These are phyloP conservation scores for Hyaloscypha variabilis DNA, from an alignment of 495 filamentous ascomycete genomes.

Conservation along the genomic window DNA sequence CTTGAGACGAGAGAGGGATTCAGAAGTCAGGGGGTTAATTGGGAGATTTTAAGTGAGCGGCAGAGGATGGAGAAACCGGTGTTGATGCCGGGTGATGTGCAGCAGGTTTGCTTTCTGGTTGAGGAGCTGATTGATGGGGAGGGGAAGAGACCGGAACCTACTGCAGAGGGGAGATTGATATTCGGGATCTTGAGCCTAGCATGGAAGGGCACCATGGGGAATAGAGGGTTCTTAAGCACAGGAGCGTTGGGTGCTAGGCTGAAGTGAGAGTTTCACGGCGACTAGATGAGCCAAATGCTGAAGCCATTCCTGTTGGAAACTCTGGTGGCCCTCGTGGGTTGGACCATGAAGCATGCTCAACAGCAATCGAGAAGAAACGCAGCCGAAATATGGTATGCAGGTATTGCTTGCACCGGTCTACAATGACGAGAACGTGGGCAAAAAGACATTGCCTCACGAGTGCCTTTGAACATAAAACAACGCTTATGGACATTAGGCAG, in stretches of 20 bases:
- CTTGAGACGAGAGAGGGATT: slow-evolving; percentile 53
- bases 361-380: too few species aligned
- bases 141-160: slow-evolving; percentile 49
- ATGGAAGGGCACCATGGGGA: slow-evolving; percentile 90
- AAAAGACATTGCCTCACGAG: too few species aligned
- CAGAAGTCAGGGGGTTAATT: slow-evolving; percentile 51
- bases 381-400: too few species aligned
- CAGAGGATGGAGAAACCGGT: slow-evolving; percentile 54
- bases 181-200: slow-evolving; percentile 84
- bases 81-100: slow-evolving; percentile 81
- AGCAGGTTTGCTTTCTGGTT: slow-evolving; percentile 89
- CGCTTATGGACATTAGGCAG: too few species aligned
- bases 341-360: too few species aligned
- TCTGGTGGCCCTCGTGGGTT: too few species aligned
- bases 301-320: too few species aligned
- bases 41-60: slow-evolving; percentile 45
- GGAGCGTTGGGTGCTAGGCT: slow-evolving; percentile 69
- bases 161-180: slow-evolving; percentile 58
- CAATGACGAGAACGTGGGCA: too few species aligned
- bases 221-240: slow-evolving; percentile 83
- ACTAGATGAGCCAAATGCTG: too few species aligned
- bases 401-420: too few species aligned
- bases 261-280: slow-evolving; percentile 5
- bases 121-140: slow-evolving; percentile 62
- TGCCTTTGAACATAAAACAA: too few species aligned